Percentiles rank a stretch among this genome's conserved stretches.
Evolutionary conservation across 2,329 filamentous ascomycete genomes (phyloP).

Genomic region (Neonectria neomacrospora): DNA sequence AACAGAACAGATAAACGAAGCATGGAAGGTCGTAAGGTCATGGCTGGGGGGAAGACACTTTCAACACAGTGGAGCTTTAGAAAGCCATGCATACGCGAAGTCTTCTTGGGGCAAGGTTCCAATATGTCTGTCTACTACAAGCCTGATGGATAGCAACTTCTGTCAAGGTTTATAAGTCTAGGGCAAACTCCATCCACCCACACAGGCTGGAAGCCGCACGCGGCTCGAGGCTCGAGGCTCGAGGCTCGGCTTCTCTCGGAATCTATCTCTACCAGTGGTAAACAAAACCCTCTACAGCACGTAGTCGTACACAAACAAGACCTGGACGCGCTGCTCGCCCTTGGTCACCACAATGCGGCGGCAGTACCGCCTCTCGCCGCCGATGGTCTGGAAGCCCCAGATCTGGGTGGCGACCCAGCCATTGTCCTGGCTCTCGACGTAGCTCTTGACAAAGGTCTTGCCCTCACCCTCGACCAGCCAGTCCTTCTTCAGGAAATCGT

Average conservation of each 20-base stretch:
- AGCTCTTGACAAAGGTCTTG: constrained; percentile 72
- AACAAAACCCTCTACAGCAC: constrained; percentile 34
- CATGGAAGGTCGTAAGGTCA: neutral
- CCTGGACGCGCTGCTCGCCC: constrained; percentile 58
- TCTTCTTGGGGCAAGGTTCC: neutral
- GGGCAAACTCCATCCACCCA: neutral
- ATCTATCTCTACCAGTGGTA: neutral
- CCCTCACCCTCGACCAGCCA: constrained; percentile 71
- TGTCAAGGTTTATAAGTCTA: constrained; percentile 7
- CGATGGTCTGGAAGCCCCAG: constrained; percentile 69
- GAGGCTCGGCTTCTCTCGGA: neutral
- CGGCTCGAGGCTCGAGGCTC: too few relatives aligned
- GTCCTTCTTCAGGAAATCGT: constrained; percentile 66
- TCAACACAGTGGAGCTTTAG: constrained; percentile 18
- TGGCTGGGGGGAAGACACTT: constrained; percentile 10
- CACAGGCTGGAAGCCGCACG: neutral
- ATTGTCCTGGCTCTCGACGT: constrained; percentile 63
- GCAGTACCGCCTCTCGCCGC: constrained; percentile 63
- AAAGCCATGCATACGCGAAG: neutral
- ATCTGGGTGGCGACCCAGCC: constrained; percentile 68
- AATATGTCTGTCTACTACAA: constrained; percentile 7
- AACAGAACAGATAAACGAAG: neutral
- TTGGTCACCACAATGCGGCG: constrained; percentile 66
- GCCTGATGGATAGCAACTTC: neutral
- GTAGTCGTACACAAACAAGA: constrained; percentile 69